Base-by-base conservation (phyloP, 257 asterid species). In the Nyctanthes arbortristis region DNA sequence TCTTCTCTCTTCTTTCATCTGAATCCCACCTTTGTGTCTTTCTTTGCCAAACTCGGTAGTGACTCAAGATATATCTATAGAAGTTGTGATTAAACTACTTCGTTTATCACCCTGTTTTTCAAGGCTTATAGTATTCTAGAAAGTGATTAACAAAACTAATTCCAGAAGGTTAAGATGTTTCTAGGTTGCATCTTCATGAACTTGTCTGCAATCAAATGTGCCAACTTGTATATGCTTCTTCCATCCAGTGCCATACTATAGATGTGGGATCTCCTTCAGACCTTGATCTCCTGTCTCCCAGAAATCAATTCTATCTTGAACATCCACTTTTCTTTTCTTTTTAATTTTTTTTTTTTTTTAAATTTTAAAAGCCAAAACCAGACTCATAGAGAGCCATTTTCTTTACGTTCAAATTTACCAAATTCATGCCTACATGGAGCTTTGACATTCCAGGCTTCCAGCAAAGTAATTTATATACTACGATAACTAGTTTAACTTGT, bases 401-500 rank as follows among this genome's bases (percentile, higher is more conserved):
- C 30, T 18, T 49, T 22, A 13, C 14, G 4, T 18, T 49, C 20
- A 52, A 29, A 52, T 39, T 52, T 47, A 47, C 29, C 59, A 24
- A 24, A 24, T 24, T 52, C 31, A 52, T 20, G 30, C 2, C 4
- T 2, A 30, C 59, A 52, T 9, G n/a, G 24, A 52, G 27, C 45
- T 4, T 62, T 11, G 40, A 71, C 58, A 61, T 62, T 24, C 61
- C 22, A 14, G n/a, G n/a, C n/a, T n/a, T n/a, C n/a, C n/a, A n/a
- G n/a, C n/a, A n/a, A n/a, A n/a, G n/a, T n/a, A n/a, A n/a, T n/a
- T 36, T 49, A 24, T 9, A 22, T 6, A 9, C 59, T 52, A 52
- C 31, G 62, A 22, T 62, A 70, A 60, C 36, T 63, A 71, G 63
- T n/a, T n/a, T 20, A 52, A 31, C 5, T 32, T 35, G 75, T 71